Percentiles rank a stretch among this genome's conserved stretches.
These are phyloP conservation scores for Cadophora sp. DNA, from an alignment of 2,329 filamentous ascomycete species.

Conservation along the genomic window DNA sequence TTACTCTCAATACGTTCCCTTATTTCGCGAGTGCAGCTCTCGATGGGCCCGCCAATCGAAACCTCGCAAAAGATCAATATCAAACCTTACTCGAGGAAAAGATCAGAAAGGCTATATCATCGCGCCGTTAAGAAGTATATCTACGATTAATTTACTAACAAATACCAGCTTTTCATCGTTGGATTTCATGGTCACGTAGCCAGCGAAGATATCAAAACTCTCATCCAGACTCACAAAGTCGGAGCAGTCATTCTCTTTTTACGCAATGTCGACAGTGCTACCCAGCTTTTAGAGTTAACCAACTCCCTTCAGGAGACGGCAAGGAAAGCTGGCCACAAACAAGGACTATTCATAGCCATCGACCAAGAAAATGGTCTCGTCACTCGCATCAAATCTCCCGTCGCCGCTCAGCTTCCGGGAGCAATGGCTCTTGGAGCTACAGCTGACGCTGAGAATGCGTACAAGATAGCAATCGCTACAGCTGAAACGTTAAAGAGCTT, in stretches of 20 bases:
- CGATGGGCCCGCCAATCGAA: no score
- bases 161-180: conserved; percentile 50
- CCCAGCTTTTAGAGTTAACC: conserved; percentile 47
- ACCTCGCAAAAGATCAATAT: no score
- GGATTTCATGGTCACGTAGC: conserved; percentile 50
- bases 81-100: no score
- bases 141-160: conserved; percentile 17
- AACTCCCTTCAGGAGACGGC: conserved; percentile 49
- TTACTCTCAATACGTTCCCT: no score
- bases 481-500: conserved; percentile 48
- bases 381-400: conserved; percentile 49
- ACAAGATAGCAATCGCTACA: conserved; percentile 47
- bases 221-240: conserved; percentile 50
- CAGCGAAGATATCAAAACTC: conserved; percentile 49
- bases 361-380: conserved; percentile 55
- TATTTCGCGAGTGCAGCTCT: no score
- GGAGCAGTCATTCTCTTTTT: conserved; percentile 51
- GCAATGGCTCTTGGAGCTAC: conserved; percentile 53
- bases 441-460: conserved; percentile 44
- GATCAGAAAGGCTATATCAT: no score
- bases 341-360: conserved; percentile 51
- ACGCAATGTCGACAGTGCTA: conserved; percentile 48
- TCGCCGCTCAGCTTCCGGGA: conserved; percentile 50
- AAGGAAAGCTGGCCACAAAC: conserved; percentile 46
- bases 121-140: not conserved